Conservation (phyloP, 2,329 filamentous ascomycete genomes). For the Didymella glomerata region DNA sequence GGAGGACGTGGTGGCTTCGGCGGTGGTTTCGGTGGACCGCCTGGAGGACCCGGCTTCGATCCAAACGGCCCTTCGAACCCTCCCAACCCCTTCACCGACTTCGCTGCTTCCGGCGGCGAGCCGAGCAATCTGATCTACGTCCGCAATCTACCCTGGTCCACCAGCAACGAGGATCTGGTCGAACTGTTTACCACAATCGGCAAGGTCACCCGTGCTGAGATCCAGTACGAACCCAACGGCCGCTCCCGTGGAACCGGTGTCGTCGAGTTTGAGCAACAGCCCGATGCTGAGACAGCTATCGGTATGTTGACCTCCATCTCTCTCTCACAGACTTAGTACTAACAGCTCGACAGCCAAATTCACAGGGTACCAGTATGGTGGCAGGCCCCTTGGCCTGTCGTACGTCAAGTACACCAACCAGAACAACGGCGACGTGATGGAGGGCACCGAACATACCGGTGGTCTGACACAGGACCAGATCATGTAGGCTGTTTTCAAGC, state of each 20-base stretch:
- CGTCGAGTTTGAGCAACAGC: slow-evolving; percentile 85
- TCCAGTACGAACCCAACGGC: slow-evolving; percentile 96
- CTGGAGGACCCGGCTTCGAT: slow-evolving; percentile 53
- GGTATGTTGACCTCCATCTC: slow-evolving; percentile 53
- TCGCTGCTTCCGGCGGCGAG: slow-evolving; percentile 85
- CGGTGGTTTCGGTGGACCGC: slow-evolving; percentile 52
- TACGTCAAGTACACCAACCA: slow-evolving; percentile 91
- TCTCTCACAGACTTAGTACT: slow-evolving; percentile 20
- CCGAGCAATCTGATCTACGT: slow-evolving; percentile 88
- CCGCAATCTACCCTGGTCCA: slow-evolving; percentile 98
- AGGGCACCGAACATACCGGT: slow-evolving; percentile 73
- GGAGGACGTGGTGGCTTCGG: slow-evolving; percentile 53
- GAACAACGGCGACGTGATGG: slow-evolving; percentile 73
- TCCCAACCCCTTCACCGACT: slow-evolving; percentile 94
- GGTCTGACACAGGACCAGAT: slow-evolving; percentile 97
- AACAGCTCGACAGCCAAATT: slow-evolving; percentile 74
- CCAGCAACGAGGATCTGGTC: slow-evolving; percentile 95
- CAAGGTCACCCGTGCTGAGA: slow-evolving; percentile 98
- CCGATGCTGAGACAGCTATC: slow-evolving; percentile 92
- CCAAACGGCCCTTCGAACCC: slow-evolving; percentile 62
- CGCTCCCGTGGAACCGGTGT: slow-evolving; percentile 95
- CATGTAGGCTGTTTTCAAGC: slow-evolving; percentile 67
- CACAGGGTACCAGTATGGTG: slow-evolving; percentile 96
- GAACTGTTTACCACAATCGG: slow-evolving; percentile 98
- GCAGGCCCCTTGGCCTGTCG: slow-evolving; percentile 88